phyloP scores from a whole-genome alignment of 73 alveolate species.

The Tetrahymena elliotti region DNA sequence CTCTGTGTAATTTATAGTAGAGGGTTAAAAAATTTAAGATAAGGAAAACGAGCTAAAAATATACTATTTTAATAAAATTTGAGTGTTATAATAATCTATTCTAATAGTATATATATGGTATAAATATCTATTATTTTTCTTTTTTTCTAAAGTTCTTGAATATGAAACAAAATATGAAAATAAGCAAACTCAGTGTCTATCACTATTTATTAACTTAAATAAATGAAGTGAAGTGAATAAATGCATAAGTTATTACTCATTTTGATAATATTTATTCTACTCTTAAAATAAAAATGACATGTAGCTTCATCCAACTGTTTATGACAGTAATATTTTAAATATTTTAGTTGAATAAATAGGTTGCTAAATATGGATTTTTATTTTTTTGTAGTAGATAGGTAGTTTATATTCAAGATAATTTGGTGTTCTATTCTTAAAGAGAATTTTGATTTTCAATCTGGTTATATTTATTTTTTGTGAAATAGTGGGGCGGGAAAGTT shows the following conservation, averaged over 20 bases:
- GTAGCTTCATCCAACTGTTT: background rate
- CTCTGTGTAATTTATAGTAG: no score
- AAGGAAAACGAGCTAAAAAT: background rate
- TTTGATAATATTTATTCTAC: background rate
- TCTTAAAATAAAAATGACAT: background rate
- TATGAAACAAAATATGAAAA: background rate
- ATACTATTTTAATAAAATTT: background rate
- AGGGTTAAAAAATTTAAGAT: no score
- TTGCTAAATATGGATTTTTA: background rate
- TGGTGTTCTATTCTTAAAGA: background rate
- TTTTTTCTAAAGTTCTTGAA: background rate
- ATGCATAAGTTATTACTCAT: background rate
- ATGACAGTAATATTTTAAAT: no score
- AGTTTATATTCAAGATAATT: background rate
- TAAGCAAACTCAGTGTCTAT: background rate
- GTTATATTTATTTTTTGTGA: background rate
- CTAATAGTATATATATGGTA: background rate
- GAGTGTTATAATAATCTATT: background rate
- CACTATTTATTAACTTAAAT: background rate
- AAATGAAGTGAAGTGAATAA: background rate
- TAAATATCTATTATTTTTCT: background rate
- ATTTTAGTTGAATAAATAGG: background rate
- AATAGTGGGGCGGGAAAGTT: background rate
- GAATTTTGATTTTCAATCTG: background rate
- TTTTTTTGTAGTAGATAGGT: background rate